phyloP scores from a whole-genome alignment of 306 rosid genomes.

The Acmispon strigosus region DNA sequence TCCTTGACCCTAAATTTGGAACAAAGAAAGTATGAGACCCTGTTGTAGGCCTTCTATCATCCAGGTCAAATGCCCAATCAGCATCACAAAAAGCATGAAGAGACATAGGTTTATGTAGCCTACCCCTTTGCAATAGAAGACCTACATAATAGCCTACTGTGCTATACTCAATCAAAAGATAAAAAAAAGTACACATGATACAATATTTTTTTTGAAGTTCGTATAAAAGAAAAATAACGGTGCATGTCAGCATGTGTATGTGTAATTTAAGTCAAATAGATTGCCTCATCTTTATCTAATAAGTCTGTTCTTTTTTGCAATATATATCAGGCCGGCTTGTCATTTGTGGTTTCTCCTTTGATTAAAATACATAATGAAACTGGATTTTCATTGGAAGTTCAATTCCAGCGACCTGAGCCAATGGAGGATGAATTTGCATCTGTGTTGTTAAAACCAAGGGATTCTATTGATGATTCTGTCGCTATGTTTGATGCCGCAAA shows the following conservation, averaged over 20 bases:
- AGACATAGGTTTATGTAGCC: too few species aligned
- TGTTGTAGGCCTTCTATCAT: too few species aligned
- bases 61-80: too few species aligned
- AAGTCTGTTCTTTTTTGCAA: not conserved
- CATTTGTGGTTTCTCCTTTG: slow-evolving; percentile 63
- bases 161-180: too few species aligned
- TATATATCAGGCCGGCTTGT: slow-evolving; percentile 56
- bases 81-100: too few species aligned
- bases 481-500: slow-evolving; percentile 75
- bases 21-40: too few species aligned
- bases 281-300: not conserved
- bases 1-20: too few species aligned
- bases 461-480: slow-evolving; percentile 77
- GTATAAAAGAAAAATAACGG: not conserved
- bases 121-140: too few species aligned
- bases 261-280: not conserved
- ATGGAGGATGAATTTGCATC: slow-evolving; percentile 69
- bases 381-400: slow-evolving; percentile 63
- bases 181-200: not conserved
- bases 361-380: slow-evolving; percentile 79
- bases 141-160: too few species aligned
- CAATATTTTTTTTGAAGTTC: not conserved
- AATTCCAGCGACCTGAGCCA: slow-evolving; percentile 57
- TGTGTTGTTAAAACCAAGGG: slow-evolving; percentile 63
- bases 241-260: not conserved